Conservation (phyloP, 2,329 filamentous ascomycete species). For the Colletotrichum musae region DNA sequence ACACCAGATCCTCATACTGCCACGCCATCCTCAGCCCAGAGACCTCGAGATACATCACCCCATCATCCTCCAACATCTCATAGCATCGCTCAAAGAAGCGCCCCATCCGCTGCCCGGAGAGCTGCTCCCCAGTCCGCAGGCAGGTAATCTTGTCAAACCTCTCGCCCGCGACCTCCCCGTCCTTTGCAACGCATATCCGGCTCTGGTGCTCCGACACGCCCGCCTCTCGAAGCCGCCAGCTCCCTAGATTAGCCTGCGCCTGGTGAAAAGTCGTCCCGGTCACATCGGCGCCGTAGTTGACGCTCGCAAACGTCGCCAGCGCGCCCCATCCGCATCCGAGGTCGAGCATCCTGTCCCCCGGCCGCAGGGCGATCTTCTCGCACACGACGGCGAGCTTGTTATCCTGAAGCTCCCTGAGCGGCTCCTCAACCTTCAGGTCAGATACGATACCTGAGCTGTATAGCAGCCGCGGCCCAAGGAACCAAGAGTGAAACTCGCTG, state of each 20-base stretch:
- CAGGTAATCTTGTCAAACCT: constrained; percentile 90
- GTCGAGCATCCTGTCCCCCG: constrained; percentile 83
- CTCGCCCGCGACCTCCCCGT: not conserved
- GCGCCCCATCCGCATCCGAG: constrained; percentile 94
- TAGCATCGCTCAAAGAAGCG: constrained; percentile 88
- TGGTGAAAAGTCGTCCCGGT: not conserved
- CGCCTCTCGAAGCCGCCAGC: not conserved
- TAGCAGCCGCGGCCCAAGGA: constrained; percentile 92
- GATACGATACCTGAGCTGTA: constrained; percentile 90
- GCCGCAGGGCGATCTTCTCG: constrained; percentile 85
- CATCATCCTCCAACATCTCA: constrained; percentile 96
- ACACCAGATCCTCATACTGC: constrained; percentile 98
- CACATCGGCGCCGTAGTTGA: constrained; percentile 65
- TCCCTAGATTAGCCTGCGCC: not conserved
- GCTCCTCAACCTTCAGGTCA: constrained; percentile 83
- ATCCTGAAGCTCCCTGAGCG: constrained; percentile 88
- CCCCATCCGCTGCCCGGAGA: constrained; percentile 89
- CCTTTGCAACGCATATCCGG: not conserved
- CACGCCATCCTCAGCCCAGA: constrained; percentile 93
- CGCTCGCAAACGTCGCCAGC: constrained; percentile 86
- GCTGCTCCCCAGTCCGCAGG: constrained; percentile 98
- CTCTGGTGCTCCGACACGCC: not conserved
- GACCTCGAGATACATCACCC: constrained; percentile 95
- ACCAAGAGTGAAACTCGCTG: constrained; percentile 94
- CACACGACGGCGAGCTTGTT: constrained; percentile 91